Percentiles rank a stretch among this genome's conserved stretches.
These are phyloP conservation scores for Botrytis galanthina DNA, from an alignment of 2,329 filamentous ascomycete genomes.

Conservation along the genomic window DNA sequence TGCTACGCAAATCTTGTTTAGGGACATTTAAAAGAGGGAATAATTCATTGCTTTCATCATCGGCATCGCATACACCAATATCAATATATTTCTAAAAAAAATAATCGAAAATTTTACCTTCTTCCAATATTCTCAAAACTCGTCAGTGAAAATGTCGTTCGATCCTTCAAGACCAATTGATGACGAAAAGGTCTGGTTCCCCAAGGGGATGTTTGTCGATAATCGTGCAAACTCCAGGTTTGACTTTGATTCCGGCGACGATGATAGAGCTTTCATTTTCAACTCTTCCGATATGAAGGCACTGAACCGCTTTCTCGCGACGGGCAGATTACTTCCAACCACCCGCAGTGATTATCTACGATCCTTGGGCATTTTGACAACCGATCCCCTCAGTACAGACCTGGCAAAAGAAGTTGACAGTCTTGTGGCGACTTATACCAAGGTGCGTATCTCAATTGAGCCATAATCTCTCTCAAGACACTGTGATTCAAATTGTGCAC, in stretches of 20 bases:
- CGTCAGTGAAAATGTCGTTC: background rate
- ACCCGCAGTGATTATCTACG: background rate
- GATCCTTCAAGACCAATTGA: conserved; percentile 6
- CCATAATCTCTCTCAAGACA: background rate
- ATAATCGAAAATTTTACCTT: background rate
- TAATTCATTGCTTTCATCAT: background rate
- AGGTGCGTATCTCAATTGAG: background rate
- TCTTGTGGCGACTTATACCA: background rate
- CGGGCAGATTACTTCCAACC: background rate
- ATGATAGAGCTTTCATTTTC: conserved; percentile 8
- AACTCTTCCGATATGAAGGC: conserved; percentile 6
- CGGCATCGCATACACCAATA: background rate
- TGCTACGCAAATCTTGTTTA: no score
- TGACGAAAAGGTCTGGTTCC: conserved; percentile 5
- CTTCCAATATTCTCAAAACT: background rate
- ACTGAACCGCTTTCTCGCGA: background rate
- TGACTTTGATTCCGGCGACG: background rate
- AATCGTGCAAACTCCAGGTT: background rate
- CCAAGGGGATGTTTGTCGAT: conserved; percentile 7
- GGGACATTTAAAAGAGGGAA: background rate
- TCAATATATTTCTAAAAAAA: background rate
- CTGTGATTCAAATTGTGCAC: background rate
- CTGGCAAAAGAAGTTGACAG: background rate
- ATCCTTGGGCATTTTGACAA: background rate
- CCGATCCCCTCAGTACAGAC: background rate